Base-by-base conservation (phyloP, 225 moss, liverwort and hornwort genomes). In the Polytrichum commune region DNA sequence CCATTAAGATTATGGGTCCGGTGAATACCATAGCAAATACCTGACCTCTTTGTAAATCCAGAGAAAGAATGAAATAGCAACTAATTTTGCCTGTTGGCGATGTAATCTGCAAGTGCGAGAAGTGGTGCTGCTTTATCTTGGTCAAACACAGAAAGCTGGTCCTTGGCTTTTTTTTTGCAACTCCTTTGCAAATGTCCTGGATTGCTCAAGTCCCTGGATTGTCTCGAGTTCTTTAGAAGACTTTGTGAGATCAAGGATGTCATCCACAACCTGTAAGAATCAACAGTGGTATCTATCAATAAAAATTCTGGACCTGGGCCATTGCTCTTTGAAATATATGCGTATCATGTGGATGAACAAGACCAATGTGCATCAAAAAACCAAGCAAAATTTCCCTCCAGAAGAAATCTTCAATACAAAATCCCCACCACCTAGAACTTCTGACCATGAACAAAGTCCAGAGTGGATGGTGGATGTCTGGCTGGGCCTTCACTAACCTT, bases 181-280 rank as follows among this genome's bases (percentile, higher is more conserved):
- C 65, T 86, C 84, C 77, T 79, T 69, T n/a, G 85, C 91, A 56
- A 91, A 91, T 46, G 79, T 77, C 80, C 82, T 84, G 3, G 93
- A 91, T 26, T 84, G 82, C 75, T 88, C 88, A 19, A 93, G 72
- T 30, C 93, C n/a, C n/a, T n/a, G n/a, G n/a, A n/a, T n/a, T n/a
- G n/a, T 93, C 16, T 91, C 93, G 19, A 93, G 86, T 78, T 93
- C 86, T 32, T 76, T 78, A 19, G 93, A 88, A 18, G 84, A 91
- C 77, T 85, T 90, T 63, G 93, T 91, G 5, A 92, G 92, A 60
- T 94, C 93, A 22, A 92, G 77, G 70, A 91, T 92, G 74, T 94
- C 93, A 76, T 94, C 92, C 65, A 86, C 90, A 13, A 93, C 93
- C 84, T 93, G 86, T 60, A 46, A 46, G 46, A 13, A 46, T 46